phyloP scores from a whole-genome alignment of 306 rosid genomes.

The Sphenostylis stenocarpa region DNA sequence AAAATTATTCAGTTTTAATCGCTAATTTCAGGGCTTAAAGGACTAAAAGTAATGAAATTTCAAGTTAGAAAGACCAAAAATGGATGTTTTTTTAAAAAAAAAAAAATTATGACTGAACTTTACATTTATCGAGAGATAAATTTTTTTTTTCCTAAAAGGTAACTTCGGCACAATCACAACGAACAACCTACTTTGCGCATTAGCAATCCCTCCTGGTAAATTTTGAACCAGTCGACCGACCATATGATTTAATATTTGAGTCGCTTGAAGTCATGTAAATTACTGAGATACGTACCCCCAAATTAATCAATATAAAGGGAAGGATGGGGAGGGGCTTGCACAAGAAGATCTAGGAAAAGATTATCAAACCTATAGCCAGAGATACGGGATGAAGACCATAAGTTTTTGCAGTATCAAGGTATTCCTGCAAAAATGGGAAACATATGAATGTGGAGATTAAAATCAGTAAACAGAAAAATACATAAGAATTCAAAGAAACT shows the following conservation, averaged over 20 bases:
- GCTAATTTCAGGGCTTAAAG: too few relatives aligned
- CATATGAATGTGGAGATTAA: conserved; percentile 6
- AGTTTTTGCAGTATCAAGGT: conserved; percentile 54
- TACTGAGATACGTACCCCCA: neutral
- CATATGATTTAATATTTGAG: neutral
- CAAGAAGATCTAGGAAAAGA: conserved; percentile 8
- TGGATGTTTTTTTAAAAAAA: too few relatives aligned
- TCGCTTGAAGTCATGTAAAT: neutral
- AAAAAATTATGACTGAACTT: too few relatives aligned
- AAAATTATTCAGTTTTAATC: too few relatives aligned
- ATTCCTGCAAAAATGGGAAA: conserved; percentile 60
- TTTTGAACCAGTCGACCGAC: neutral
- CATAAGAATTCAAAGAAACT: neutral
- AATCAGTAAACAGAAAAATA: conserved; percentile 22
- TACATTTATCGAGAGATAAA: too few relatives aligned
- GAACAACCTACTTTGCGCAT: neutral
- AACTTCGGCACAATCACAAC: neutral
- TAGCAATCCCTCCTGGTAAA: neutral
- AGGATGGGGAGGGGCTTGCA: neutral
- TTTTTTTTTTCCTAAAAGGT: neutral
- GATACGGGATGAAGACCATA: conserved; percentile 78
- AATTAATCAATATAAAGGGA: neutral
- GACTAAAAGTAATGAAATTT: too few relatives aligned
- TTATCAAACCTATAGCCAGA: conserved; percentile 76
- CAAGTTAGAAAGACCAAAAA: too few relatives aligned